Evolutionary conservation across 2,329 filamentous ascomycete genomes (phyloP).

Genomic region (Albifimbria verrucaria): DNA sequence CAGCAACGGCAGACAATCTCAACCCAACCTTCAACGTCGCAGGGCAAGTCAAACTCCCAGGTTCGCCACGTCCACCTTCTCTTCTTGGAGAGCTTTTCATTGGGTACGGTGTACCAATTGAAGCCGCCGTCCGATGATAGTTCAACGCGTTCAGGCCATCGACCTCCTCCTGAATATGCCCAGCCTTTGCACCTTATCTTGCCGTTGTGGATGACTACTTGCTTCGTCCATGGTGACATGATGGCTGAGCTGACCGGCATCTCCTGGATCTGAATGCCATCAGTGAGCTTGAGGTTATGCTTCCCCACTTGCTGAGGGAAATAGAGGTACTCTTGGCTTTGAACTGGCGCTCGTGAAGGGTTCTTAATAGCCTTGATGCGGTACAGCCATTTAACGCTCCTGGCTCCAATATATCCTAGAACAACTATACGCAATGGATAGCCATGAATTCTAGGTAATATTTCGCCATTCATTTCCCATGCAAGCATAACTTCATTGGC

Average conservation of each 20-base stretch:
- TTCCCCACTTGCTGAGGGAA: slow-evolving; percentile 67
- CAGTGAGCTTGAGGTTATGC: slow-evolving; percentile 57
- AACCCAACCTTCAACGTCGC: slow-evolving; percentile 59
- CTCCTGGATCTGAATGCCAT: slow-evolving; percentile 66
- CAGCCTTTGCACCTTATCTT: slow-evolving; percentile 51
- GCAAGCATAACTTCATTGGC: slow-evolving; percentile 63
- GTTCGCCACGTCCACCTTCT: slow-evolving; percentile 61
- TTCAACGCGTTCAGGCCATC: slow-evolving; percentile 61
- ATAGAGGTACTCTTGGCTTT: slow-evolving; percentile 65
- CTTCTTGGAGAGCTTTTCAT: slow-evolving; percentile 59
- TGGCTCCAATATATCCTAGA: slow-evolving; percentile 64
- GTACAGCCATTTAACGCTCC: slow-evolving; percentile 63
- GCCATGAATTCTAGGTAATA: slow-evolving; percentile 63
- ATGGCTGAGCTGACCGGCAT: slow-evolving; percentile 69
- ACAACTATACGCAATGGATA: slow-evolving; percentile 61
- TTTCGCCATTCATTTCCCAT: slow-evolving; percentile 70
- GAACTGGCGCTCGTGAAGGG: slow-evolving; percentile 57
- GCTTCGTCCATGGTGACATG: slow-evolving; percentile 59
- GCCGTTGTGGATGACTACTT: slow-evolving; percentile 59
- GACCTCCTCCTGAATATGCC: slow-evolving; percentile 57
- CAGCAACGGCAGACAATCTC: slow-evolving; percentile 58
- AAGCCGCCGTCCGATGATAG: slow-evolving; percentile 60
- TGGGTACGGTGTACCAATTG: slow-evolving; percentile 61
- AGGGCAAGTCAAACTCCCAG: slow-evolving; percentile 62
- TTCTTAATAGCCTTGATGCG: slow-evolving; percentile 57